phyloP scores from a whole-genome alignment of 768 basidiomycete species.

The Macrolepiota albuminosa region DNA sequence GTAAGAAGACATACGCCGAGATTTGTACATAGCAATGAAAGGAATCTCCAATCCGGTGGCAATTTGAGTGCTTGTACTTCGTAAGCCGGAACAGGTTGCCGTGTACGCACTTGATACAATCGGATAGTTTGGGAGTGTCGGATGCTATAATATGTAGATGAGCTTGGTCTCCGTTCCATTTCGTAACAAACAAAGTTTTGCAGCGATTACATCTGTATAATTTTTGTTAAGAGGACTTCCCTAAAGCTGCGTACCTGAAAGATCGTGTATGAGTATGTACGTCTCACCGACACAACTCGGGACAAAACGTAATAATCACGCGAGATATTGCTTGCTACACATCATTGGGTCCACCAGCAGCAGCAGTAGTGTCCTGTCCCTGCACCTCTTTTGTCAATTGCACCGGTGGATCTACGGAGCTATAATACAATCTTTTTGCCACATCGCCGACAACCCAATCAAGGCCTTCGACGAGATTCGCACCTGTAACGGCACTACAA shows the following conservation, averaged over 20 bases:
- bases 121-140: background rate
- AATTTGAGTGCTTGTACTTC: background rate
- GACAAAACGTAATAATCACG: background rate
- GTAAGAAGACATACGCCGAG: constrained; percentile 6
- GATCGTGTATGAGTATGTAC: constrained; percentile 8
- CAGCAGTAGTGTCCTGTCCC: background rate
- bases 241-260: background rate
- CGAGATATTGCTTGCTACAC: background rate
- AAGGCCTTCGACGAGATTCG: constrained; percentile 78
- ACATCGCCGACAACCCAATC: constrained; percentile 93
- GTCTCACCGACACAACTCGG: constrained; percentile 1
- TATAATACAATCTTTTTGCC: constrained; percentile 83
- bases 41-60: background rate
- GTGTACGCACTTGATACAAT: background rate
- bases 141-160: background rate
- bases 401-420: constrained; percentile 31
- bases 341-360: background rate
- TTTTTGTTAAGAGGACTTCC: background rate
- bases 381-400: background rate
- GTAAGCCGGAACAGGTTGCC: background rate
- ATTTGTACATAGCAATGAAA: background rate
- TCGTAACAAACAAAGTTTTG: constrained; percentile 5
- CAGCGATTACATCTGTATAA: constrained; percentile 1
- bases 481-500: constrained; percentile 90
- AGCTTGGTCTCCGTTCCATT: constrained; percentile 1